Conservation (phyloP, 345 rosid genomes). For the Brassica napus region DNA sequence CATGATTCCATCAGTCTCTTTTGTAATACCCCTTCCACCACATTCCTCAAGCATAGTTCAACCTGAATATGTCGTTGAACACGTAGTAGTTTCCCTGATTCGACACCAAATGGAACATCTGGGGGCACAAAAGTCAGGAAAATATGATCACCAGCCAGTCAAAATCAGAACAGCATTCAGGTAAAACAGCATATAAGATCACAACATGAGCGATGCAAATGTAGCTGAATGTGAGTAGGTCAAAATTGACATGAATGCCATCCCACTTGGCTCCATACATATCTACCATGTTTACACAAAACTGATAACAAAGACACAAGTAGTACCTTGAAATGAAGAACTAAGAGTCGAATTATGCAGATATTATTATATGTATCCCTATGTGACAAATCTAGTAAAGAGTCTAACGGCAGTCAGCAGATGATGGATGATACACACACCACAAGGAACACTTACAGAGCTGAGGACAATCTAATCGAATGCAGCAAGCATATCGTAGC, state of each 20-base stretch:
- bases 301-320: neutral
- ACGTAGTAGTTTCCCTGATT: constrained; percentile 90
- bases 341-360: too few species aligned
- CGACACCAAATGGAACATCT: constrained; percentile 99
- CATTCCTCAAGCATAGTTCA: constrained; percentile 78
- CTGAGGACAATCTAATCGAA: neutral
- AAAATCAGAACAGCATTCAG: neutral
- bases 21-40: neutral
- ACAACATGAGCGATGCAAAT: neutral
- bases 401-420: too few species aligned
- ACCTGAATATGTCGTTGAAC: constrained; percentile 89
- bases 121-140: constrained; percentile 17
- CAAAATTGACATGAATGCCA: neutral
- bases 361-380: neutral
- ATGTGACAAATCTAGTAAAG: too few species aligned
- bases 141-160: too few species aligned
- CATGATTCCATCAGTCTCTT: neutral
- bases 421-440: neutral
- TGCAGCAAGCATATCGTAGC: neutral
- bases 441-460: neutral
- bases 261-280: neutral
- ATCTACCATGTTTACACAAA: constrained; percentile 1
- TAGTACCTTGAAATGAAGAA: too few species aligned
- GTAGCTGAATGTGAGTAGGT: neutral
- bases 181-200: too few species aligned